phyloP scores from a whole-genome alignment of 2,329 filamentous ascomycete species.

The Bipolaris sorokiniana region DNA sequence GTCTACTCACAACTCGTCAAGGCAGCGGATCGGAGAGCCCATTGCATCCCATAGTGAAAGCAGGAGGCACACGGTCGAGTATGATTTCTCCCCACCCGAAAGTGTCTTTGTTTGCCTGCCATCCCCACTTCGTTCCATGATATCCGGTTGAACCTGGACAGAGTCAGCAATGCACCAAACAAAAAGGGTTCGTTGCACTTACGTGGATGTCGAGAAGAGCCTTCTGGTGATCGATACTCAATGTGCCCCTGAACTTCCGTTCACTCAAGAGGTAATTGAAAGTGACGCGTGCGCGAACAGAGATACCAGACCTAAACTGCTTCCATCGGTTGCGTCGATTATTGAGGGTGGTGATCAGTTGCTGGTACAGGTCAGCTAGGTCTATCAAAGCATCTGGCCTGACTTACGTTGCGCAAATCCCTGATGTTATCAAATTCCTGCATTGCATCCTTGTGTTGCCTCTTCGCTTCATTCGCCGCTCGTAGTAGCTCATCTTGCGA shows the following conservation, averaged over 20 bases:
- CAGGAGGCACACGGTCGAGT: conserved; percentile 92
- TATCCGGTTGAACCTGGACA: conserved; percentile 65
- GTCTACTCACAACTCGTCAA: conserved; percentile 82
- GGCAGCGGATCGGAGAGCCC: conserved; percentile 89
- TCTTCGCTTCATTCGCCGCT: conserved; percentile 40
- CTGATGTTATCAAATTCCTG: conserved; percentile 27
- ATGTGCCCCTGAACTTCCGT: conserved; percentile 82
- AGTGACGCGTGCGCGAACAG: conserved; percentile 80
- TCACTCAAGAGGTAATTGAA: conserved; percentile 91
- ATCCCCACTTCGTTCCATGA: conserved; percentile 69
- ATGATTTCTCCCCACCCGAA: conserved; percentile 96
- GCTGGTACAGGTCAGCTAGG: conserved; percentile 41
- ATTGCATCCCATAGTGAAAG: conserved; percentile 97
- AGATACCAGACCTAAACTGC: conserved; percentile 82
- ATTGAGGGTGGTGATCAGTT: conserved; percentile 65
- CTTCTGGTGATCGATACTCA: conserved; percentile 77
- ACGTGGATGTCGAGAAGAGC: conserved; percentile 79
- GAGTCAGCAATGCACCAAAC: conserved; percentile 9
- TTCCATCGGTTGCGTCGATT: conserved; percentile 78
- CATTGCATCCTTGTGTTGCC: conserved; percentile 27
- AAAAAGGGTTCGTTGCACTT: conserved; percentile 3
- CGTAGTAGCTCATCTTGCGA: conserved; percentile 39
- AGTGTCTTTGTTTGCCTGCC: conserved; percentile 89
- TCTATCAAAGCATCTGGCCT: background rate
- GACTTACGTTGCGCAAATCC: conserved; percentile 26